A percentile compares a stretch with the other conserved stretches of the same genome.
These are phyloP conservation scores for Ramaria sp. DNA, from an alignment of 768 basidiomycete genomes.

Conservation along the genomic window DNA sequence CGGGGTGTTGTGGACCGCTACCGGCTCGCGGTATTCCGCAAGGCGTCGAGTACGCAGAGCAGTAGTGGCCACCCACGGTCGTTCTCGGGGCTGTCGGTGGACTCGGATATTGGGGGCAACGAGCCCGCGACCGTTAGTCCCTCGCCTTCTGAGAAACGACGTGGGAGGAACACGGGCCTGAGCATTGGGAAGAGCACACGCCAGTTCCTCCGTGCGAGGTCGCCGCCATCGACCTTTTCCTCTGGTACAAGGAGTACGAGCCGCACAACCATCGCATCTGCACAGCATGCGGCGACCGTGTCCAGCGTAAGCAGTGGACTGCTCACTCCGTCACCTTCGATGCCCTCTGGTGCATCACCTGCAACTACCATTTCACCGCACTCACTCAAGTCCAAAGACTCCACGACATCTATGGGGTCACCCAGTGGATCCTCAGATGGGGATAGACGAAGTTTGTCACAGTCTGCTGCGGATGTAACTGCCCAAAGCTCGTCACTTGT, in stretches of 20 bases:
- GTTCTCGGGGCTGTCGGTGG: conserved; percentile 48
- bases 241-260: not conserved
- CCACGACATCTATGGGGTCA: conserved; percentile 61
- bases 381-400: conserved; percentile 75
- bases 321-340: conserved; percentile 55
- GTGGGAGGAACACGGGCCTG: conserved; percentile 59
- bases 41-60: conserved; percentile 55
- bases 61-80: conserved; percentile 31
- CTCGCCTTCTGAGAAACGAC: conserved; percentile 40
- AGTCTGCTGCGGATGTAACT: not conserved
- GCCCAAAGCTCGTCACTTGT: not conserved
- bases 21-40: conserved; percentile 75
- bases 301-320: conserved; percentile 27
- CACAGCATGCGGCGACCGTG: conserved; percentile 19
- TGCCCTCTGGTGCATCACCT: conserved; percentile 28
- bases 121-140: conserved; percentile 28
- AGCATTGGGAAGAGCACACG: conserved; percentile 64
- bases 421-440: conserved; percentile 51
- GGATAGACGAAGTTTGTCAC: conserved; percentile 31
- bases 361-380: conserved; percentile 30
- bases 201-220: conserved; percentile 65
- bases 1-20: conserved; percentile 90
- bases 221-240: conserved; percentile 38
- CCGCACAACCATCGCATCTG: conserved; percentile 12
- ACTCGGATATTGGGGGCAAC: conserved; percentile 31